Evolutionary conservation across 2,329 filamentous ascomycete species (phyloP).

Genomic region (Sclerotinia borealis): DNA sequence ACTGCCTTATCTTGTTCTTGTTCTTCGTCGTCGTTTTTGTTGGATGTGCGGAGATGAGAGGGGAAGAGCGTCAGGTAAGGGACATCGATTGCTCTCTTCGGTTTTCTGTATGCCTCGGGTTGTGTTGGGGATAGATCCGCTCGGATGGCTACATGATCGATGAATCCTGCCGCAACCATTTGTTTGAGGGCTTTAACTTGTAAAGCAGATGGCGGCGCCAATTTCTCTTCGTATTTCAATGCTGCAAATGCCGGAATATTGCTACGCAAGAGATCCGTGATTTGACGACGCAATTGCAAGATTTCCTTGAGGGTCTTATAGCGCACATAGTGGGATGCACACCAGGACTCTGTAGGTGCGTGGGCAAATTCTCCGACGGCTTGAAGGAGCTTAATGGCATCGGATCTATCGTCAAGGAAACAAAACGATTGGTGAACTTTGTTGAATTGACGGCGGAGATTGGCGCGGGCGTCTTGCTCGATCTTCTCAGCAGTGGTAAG

Average conservation of each 20-base stretch:
- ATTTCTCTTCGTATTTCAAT: constrained; percentile 49
- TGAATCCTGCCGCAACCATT: constrained; percentile 85
- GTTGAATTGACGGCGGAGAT: constrained; percentile 55
- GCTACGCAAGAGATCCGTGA: constrained; percentile 71
- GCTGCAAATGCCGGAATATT: constrained; percentile 63
- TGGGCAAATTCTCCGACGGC: constrained; percentile 83
- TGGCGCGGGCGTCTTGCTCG: constrained; percentile 63
- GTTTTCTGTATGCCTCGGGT: constrained; percentile 60
- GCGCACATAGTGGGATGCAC: constrained; percentile 75
- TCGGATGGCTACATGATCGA: constrained; percentile 90
- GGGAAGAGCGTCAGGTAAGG: constrained; percentile 84
- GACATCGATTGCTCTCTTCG: constrained; percentile 82
- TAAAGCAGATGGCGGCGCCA: constrained; percentile 55
- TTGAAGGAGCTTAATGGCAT: constrained; percentile 85
- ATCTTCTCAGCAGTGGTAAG: constrained; percentile 62
- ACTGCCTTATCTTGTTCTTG: constrained; percentile 52
- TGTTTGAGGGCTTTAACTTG: constrained; percentile 79
- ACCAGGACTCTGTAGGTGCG: constrained; percentile 67
- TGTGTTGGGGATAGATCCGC: constrained; percentile 76
- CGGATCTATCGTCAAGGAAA: constrained; percentile 73
- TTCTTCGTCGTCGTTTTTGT: constrained; percentile 33
- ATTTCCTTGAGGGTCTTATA: constrained; percentile 84
- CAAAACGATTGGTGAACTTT: constrained; percentile 73
- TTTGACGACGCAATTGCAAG: constrained; percentile 73
- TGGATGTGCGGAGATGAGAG: constrained; percentile 38